A percentile compares a stretch with the other conserved stretches of the same genome.
phyloP scores from a whole-genome alignment of 2,329 filamentous ascomycete species.

The Claviceps cyperi region DNA sequence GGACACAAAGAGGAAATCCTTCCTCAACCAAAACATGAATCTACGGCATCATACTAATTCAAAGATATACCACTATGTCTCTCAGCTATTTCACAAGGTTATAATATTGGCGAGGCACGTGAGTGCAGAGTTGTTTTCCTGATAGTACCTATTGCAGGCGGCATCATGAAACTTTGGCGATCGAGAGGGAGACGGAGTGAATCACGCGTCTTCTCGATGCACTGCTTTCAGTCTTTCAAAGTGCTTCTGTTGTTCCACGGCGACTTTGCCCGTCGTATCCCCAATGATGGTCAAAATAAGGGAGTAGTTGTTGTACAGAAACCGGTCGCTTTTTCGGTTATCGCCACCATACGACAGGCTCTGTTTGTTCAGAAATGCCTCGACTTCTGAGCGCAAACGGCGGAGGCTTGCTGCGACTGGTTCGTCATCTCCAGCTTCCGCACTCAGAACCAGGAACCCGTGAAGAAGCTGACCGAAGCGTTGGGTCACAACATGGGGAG shows the following conservation, averaged over 20 bases:
- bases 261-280: slow-evolving; percentile 58
- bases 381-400: slow-evolving; percentile 66
- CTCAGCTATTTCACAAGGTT: background rate
- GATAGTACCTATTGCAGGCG: background rate
- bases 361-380: slow-evolving; percentile 65
- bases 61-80: background rate
- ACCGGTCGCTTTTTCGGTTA: slow-evolving; percentile 67
- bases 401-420: slow-evolving; percentile 71
- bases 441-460: slow-evolving; percentile 67
- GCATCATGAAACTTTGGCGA: background rate
- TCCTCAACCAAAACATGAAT: background rate
- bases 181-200: background rate
- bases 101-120: background rate
- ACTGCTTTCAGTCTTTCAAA: slow-evolving; percentile 53
- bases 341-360: slow-evolving; percentile 62
- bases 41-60: background rate
- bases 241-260: slow-evolving; percentile 58
- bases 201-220: slow-evolving; percentile 32
- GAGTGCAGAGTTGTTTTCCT: background rate
- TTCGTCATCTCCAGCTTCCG: slow-evolving; percentile 89
- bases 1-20: background rate
- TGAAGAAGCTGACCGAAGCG: slow-evolving; percentile 89
- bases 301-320: slow-evolving; percentile 92
- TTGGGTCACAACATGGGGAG: slow-evolving; percentile 84
- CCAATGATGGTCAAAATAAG: slow-evolving; percentile 86